These are phyloP conservation scores for Parachaetomium inaequale DNA, from an alignment of 495 filamentous ascomycete species.

Conservation along the genomic window DNA sequence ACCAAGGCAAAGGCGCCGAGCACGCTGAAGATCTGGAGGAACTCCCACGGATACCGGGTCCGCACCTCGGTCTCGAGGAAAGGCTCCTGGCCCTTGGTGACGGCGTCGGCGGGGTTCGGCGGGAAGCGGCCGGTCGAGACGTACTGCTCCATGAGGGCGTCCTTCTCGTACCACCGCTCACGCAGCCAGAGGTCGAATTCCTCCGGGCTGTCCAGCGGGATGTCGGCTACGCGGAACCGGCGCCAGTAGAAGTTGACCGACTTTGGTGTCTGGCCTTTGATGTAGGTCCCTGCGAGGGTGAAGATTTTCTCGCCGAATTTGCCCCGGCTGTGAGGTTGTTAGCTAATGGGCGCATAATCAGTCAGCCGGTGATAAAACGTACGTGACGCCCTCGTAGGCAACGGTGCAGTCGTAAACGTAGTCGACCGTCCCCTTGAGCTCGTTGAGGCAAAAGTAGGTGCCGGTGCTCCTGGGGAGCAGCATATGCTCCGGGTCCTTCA, in stretches of 20 bases:
- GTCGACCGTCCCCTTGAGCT: conserved; percentile 66
- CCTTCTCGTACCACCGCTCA: conserved; percentile 76
- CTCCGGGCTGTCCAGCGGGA: conserved; percentile 61
- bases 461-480: conserved; percentile 76
- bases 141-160: conserved; percentile 69
- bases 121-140: conserved; percentile 67
- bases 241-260: conserved; percentile 86
- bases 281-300: conserved; percentile 67
- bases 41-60: conserved; percentile 46
- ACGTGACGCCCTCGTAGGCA: conserved; percentile 78
- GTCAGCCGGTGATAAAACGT: conserved; percentile 33
- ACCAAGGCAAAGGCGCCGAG: conserved; percentile 38
- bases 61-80: conserved; percentile 49
- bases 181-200: conserved; percentile 71
- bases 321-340: conserved; percentile 50
- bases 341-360: neutral
- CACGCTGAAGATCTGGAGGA: conserved; percentile 49
- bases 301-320: conserved; percentile 74
- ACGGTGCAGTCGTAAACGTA: conserved; percentile 85
- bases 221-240: conserved; percentile 60
- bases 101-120: conserved; percentile 24
- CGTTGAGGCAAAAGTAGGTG: conserved; percentile 67
- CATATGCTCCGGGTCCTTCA: conserved; percentile 62
- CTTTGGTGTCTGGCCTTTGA: conserved; percentile 73
- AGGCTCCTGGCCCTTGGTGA: conserved; percentile 36